Evolutionary conservation across 2,329 filamentous ascomycete genomes (phyloP).

Genomic region (Penicillium crustosum): DNA sequence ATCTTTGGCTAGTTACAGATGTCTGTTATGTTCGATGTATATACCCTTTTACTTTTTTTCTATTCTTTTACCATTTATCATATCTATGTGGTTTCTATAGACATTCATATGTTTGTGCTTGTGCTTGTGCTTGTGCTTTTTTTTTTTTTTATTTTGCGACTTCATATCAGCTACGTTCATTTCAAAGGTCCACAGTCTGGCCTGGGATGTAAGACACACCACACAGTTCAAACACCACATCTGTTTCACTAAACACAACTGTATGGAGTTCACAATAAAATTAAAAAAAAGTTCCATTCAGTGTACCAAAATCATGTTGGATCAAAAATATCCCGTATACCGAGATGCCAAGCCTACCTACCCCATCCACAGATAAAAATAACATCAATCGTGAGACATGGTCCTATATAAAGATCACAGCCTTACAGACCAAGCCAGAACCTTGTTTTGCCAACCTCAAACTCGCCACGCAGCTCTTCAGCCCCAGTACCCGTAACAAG

Average conservation of each 20-base stretch:
- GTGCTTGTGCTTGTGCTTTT: too few relatives aligned
- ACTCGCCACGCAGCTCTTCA: conserved; percentile 52
- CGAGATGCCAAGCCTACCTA: neutral
- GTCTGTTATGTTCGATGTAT: neutral
- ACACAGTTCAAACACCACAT: too few relatives aligned
- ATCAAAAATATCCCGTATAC: neutral
- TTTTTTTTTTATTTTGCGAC: neutral
- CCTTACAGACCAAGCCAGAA: conserved; percentile 66
- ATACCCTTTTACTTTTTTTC: neutral
- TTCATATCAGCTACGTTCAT: neutral
- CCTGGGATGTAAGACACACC: too few relatives aligned
- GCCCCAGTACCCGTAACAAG: conserved; percentile 59
- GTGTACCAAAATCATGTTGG: neutral
- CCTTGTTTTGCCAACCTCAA: conserved; percentile 60
- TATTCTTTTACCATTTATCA: neutral
- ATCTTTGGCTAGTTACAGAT: neutral
- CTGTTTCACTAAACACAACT: too few relatives aligned
- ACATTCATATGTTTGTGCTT: neutral
- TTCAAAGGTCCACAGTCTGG: neutral
- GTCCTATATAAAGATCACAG: neutral
- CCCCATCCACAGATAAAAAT: conserved; percentile 1
- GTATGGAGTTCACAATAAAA: neutral
- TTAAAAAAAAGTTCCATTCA: neutral
- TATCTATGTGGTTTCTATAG: neutral
- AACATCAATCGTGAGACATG: conserved; percentile 7